Conservation (phyloP, 176 grass and related monocot species). For the Carex littledalei region DNA sequence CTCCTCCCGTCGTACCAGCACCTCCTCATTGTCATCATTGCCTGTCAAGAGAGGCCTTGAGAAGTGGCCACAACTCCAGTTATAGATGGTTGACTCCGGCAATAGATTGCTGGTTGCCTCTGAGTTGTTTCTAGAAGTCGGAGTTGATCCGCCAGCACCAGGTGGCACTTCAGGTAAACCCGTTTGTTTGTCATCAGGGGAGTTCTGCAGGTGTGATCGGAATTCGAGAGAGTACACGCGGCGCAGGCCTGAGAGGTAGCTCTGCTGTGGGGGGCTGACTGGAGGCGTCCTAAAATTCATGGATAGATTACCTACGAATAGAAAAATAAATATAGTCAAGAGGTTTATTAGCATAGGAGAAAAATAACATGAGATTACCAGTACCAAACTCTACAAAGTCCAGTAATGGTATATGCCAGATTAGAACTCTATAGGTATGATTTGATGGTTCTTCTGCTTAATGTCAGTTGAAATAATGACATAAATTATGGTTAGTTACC, state of each 20-base stretch:
- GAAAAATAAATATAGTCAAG: neutral
- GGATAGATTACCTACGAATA: slow-evolving; percentile 61
- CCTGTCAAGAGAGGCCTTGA: slow-evolving; percentile 76
- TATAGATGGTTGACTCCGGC: slow-evolving; percentile 84
- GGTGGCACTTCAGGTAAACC: slow-evolving; percentile 72
- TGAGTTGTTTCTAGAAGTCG: slow-evolving; percentile 23
- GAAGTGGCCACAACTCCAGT: slow-evolving; percentile 98
- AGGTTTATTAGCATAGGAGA: neutral
- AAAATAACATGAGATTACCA: neutral
- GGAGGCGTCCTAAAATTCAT: slow-evolving; percentile 89
- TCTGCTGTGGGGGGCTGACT: slow-evolving; percentile 89
- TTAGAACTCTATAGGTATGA: neutral
- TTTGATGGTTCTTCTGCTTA: neutral
- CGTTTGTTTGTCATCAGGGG: slow-evolving; percentile 46
- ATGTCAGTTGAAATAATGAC: neutral
- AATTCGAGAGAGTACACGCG: slow-evolving; percentile 97
- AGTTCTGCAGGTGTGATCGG: slow-evolving; percentile 61
- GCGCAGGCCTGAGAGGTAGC: slow-evolving; percentile 71
- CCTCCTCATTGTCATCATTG: slow-evolving; percentile 81
- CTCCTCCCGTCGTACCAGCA: slow-evolving; percentile 73
- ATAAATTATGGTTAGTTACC: neutral
- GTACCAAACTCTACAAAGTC: neutral
- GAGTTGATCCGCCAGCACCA: slow-evolving; percentile 21
- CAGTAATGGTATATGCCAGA: neutral
- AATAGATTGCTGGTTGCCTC: slow-evolving; percentile 35